Evolutionary conservation across 805 yeast genomes (phyloP), one percentile per base, ranked within the genome.

Genomic region (Starmera dryadoides): DNA sequence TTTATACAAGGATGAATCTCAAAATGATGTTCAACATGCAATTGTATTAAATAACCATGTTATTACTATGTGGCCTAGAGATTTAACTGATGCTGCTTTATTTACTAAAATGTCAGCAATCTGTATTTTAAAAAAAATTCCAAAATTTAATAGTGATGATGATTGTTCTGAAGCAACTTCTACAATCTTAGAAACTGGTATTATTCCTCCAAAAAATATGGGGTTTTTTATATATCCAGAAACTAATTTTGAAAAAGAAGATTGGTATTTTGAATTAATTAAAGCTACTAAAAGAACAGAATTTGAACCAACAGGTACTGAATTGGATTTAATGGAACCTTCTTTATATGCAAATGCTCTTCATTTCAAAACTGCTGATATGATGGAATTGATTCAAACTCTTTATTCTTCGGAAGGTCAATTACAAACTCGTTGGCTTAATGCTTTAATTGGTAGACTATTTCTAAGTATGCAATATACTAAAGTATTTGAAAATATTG

Each of bases 221-320:
- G 60, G 62, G 6, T 74, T 75, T 50, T 91, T 73, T 57, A 59
- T 91, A 4, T 86, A 87, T 58, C 74, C 81, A 33, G 95, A 87
- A 48, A 71, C 78, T 36, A 86, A 88, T 48, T 72, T 72, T 40
- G 88, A 82, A 35, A 91, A 91, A 53, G 98, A 93, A 59, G 96
- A 91, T 56, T 81, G 96, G 84, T 93, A 91, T 56, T 88, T 87
- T 59, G 79, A 86, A 1, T 65, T 93, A 39, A 68, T 91, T n/a
- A 68, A 81, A 41, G 94, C 94, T 1, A 75, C 91, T 0, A 83
- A 81, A 43, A 60, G 62, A 5, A 62, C 60, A 9, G 45, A 48
- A 14, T 22, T 38, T 14, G 32, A 36, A 20, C 41, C 54, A 3
- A 30, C 46, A 11, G 48, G 48, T 3, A 41, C 48, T 2, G 53